A percentile compares a stretch with the other conserved stretches of the same genome.
phyloP scores from a whole-genome alignment of 257 asterid genomes.

The Lavandula angustifolia region DNA sequence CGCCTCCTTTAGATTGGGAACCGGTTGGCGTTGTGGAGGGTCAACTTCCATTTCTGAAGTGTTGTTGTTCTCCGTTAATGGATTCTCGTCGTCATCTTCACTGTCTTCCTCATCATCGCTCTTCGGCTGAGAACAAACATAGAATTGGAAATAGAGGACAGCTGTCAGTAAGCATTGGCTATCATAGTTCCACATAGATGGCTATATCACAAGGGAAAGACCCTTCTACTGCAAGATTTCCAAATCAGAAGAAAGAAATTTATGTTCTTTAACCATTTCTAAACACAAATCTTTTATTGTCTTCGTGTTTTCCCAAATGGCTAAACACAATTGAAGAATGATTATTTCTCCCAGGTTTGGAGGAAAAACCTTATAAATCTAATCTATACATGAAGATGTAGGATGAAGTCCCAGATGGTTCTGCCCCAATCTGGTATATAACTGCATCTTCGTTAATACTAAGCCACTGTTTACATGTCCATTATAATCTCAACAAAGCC shows the following conservation, averaged over 20 bases:
- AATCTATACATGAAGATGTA: not conserved
- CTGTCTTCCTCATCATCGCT: conserved; percentile 36
- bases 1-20: conserved; percentile 14
- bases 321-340: too few species aligned
- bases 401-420: not conserved
- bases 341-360: too few species aligned
- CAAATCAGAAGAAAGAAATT: too few species aligned
- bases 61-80: conserved; percentile 25
- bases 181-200: too few species aligned
- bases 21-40: conserved; percentile 32
- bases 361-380: too few species aligned
- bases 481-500: conserved; percentile 5
- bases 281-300: too few species aligned
- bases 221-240: too few species aligned
- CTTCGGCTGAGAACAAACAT: conserved; percentile 28
- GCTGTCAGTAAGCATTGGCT: not conserved
- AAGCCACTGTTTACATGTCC: not conserved
- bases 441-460: not conserved
- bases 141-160: not conserved
- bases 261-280: too few species aligned
- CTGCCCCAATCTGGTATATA: not conserved
- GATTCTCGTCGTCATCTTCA: conserved; percentile 35
- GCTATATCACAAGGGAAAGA: too few species aligned
- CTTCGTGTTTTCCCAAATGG: too few species aligned
- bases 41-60: conserved; percentile 57